phyloP scores from a whole-genome alignment of 129 eudicot genomes.

The Tagetes erecta region DNA sequence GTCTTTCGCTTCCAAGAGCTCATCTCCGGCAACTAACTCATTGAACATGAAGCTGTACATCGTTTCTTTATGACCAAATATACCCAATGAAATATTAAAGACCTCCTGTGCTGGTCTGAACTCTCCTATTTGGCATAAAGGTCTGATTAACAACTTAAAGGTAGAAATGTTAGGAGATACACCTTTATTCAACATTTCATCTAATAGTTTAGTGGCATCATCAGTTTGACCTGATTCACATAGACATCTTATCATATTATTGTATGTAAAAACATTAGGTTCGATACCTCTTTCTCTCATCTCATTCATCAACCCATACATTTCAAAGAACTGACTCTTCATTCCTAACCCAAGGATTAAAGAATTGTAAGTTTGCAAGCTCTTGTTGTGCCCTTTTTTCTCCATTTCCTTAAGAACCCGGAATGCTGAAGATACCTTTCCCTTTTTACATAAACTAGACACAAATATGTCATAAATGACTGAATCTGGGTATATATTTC shows the following conservation, averaged over 20 bases:
- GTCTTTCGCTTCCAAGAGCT: conserved; percentile 66
- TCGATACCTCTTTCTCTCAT: conserved; percentile 79
- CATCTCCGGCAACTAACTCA: conserved; percentile 78
- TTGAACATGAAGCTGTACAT: conserved; percentile 75
- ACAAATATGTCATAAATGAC: conserved; percentile 61
- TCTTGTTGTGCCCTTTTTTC: conserved; percentile 72
- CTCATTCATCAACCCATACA: conserved; percentile 81
- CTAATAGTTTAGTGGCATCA: conserved; percentile 67
- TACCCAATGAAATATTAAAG: conserved; percentile 54
- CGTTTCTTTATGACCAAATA: conserved; percentile 66
- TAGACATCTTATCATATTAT: conserved; percentile 59
- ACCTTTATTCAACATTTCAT: conserved; percentile 74
- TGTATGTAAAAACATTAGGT: conserved; percentile 79
- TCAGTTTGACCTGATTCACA: conserved; percentile 71
- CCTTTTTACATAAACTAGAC: conserved; percentile 58
- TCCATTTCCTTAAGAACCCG: conserved; percentile 99
- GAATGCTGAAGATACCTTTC: conserved; percentile 81
- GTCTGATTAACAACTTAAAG: conserved; percentile 60
- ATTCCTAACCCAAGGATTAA: conserved; percentile 68
- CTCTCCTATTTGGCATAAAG: conserved; percentile 77
- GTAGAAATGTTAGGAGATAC: conserved; percentile 62
- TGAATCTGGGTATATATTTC: conserved; percentile 76
- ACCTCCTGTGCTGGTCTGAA: conserved; percentile 80
- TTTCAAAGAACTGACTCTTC: conserved; percentile 84
- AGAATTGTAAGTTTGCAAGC: conserved; percentile 78